These are phyloP conservation scores for Trichoderma atroviride DNA, from an alignment of 2,329 filamentous ascomycete species.

Conservation along the genomic window DNA sequence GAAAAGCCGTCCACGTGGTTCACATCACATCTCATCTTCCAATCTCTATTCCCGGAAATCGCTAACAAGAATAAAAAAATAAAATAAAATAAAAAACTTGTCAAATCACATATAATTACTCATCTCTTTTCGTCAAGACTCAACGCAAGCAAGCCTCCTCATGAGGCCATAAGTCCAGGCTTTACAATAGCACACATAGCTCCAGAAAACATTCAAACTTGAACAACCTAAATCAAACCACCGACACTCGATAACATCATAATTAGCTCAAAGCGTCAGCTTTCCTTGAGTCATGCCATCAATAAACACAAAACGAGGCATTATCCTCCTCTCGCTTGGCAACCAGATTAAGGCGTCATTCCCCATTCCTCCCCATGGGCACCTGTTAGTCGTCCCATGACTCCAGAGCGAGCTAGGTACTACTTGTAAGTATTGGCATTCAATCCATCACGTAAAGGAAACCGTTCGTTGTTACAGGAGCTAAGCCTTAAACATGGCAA, in stretches of 20 bases:
- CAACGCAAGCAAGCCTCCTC: constrained; percentile 18
- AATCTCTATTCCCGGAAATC: background rate
- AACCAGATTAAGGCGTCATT: background rate
- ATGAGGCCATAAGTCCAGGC: constrained; percentile 16
- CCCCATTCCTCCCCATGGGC: constrained; percentile 10
- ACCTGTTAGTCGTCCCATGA: background rate
- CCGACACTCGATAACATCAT: background rate
- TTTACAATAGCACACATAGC: background rate
- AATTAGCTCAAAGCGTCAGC: background rate
- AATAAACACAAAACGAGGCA: background rate
- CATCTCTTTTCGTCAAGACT: background rate
- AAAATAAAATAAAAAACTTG: too few species aligned
- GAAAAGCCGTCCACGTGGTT: background rate
- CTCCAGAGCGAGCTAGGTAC: background rate
- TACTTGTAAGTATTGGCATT: background rate
- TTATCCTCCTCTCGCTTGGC: background rate
- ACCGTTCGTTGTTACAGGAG: background rate
- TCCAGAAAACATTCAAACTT: background rate
- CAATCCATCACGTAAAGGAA: constrained; percentile 23
- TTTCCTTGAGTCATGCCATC: constrained; percentile 9
- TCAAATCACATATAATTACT: too few species aligned
- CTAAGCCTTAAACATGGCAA: constrained; percentile 2
- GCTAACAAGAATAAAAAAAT: background rate
- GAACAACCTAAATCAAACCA: background rate
- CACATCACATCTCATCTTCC: background rate